Evolutionary conservation across 2,329 filamentous ascomycete genomes (phyloP), one percentile per base, ranked within the genome.

Genomic region (Epichloe baconii): DNA sequence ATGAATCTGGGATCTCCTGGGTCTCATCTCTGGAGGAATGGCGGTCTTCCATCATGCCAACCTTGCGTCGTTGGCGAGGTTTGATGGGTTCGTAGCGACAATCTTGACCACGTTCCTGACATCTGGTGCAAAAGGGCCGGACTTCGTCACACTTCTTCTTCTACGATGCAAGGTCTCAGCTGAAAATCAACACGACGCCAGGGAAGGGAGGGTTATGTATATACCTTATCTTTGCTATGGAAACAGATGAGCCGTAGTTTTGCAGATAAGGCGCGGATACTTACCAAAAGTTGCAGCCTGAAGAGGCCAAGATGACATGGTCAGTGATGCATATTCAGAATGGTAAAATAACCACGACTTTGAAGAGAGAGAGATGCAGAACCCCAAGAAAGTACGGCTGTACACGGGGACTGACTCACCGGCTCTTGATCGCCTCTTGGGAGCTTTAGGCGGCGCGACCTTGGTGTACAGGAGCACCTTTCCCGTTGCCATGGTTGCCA

Each of bases 81-180:
- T 60, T 65, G 19, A 76, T 68, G 40, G 71, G 64, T 52, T 77
- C 75, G 55, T 79, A 79, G 2, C 66, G 62, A 57, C 76, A 79
- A 21, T 72, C 67, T 44, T 73, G 65, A 47, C 67, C 66, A 41
- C 71, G 68, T 60, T 79, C 76, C 42, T 64, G 57, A 60, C 76
- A 79, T 41, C 76, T 73, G 21, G 70, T 66, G 57, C 76, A 79
- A 44, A 67, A 64, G 3, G 76, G 76, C 7, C 74, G 71, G 36
- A 62, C 65, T 61, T 79, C 76, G 58, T 79, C 73, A 57, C 76
- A 79, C 64, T 79, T 79, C 61, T 79, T 79, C 62, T 79, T 79
- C 76, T 79, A 53, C 55, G 34, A 8, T 31, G 31, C 31, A 8
- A 42, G 11, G 35, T 19, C 31, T 50, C 21, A 44, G 50, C 21